Evolutionary conservation across 1,284 basidiomycete genomes (phyloP), one percentile per base, ranked within the genome.

Genomic region (Ustilago tritici): DNA sequence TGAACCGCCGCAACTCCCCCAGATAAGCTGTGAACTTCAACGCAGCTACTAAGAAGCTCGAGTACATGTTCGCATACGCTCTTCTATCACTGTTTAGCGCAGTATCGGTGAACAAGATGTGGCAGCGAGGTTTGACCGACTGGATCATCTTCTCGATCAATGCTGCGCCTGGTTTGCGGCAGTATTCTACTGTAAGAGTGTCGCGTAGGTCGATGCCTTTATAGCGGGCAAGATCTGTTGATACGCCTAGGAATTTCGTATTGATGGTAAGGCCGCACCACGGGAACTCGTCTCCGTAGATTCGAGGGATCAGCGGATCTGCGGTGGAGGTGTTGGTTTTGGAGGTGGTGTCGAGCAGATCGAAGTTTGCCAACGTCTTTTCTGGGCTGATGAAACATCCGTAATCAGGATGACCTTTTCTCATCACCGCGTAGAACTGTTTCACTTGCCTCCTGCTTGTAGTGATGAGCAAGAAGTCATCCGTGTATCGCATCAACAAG

Each of bases 401-500:
- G 82, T 98, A 98, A 81, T 95, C 92, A 53, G 58, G 72, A 83
- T 62, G 70, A 90, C 93, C 95, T 82, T 89, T 81, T n/a, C 90
- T 88, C 93, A 99, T 97, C 74, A 89, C 89, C 7, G 89, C 86
- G 50, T 98, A 87, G 86, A 98, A 98, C 0, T 87, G 87, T 40
- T 85, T 88, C 0, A 96, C 97, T 70, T 90, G 89, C 2, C 76
- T 60, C 1, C 88, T 88, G 69, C 90, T 90, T 1, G 93, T 92
- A 4, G 95, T 94, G 61, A 99, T 88, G 78, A 93, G 92, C 31
- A 99, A 88, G 82, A 98, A 99, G 85, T 99, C 97, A 82, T 99
- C 97, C 31, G 96, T 92, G 72, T 95, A 90, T 58, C 97, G 90
- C 58, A 98, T 87, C 40, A 85, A 49, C 43, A 80, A 23, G 35